Conservation (phyloP, 106 monocot genomes). For the Alisma plantagoaquatica region DNA sequence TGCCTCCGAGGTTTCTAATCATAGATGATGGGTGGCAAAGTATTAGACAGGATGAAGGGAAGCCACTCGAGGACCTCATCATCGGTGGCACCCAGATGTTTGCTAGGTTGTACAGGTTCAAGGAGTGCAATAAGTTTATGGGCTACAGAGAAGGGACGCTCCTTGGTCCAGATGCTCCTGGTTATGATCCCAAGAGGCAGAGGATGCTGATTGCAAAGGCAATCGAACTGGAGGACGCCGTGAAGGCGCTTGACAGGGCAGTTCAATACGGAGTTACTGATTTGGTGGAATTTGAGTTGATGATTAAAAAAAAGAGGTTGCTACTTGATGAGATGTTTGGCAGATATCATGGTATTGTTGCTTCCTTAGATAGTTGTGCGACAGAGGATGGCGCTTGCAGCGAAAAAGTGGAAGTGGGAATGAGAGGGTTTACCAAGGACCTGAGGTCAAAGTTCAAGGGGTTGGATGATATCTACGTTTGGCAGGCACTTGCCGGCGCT, state of each 20-base stretch:
- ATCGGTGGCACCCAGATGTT: conserved; percentile 46
- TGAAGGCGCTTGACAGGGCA: conserved; percentile 21
- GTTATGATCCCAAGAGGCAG: conserved; percentile 18
- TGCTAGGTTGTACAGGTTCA: conserved; percentile 30
- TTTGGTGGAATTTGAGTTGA: conserved; percentile 3
- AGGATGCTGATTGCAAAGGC: conserved; percentile 30
- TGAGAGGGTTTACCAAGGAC: conserved; percentile 35
- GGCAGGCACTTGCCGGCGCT: conserved; percentile 52
- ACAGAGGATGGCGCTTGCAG: too few relatives aligned
- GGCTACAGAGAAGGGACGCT: conserved; percentile 29
- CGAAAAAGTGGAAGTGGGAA: conserved; percentile 8
- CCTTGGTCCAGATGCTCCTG: conserved; percentile 8
- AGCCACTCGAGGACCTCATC: conserved; percentile 19
- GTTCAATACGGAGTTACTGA: conserved; percentile 1
- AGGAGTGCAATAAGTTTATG: conserved; percentile 30
- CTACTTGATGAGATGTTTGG: conserved; percentile 18
- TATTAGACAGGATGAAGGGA: conserved; percentile 20
- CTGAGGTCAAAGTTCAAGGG: conserved; percentile 23
- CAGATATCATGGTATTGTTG: background rate
- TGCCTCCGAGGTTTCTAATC: conserved; percentile 39
- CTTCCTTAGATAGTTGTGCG: background rate
- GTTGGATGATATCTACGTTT: conserved; percentile 46
- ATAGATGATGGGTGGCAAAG: conserved; percentile 67
- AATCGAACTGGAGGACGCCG: conserved; percentile 28
- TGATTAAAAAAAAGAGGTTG: conserved; percentile 7